A percentile compares a stretch with the other conserved stretches of the same genome.
Evolutionary conservation across 2,329 filamentous ascomycete genomes (phyloP).

Genomic region (Chalara sp.): DNA sequence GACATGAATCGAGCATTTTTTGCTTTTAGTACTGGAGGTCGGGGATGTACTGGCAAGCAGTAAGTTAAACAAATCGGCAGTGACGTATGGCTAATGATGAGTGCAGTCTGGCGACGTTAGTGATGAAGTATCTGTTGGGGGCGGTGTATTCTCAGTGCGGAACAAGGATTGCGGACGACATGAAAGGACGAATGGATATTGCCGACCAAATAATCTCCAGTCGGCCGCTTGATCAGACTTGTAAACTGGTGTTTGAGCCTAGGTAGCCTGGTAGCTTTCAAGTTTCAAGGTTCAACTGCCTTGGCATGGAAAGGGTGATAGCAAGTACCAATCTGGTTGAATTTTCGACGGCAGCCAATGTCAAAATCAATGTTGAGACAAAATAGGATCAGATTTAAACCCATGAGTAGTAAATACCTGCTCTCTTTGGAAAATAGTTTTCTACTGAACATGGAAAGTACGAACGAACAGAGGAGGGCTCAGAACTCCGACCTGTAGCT

Average conservation of each 20-base stretch:
- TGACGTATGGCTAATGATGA: background rate
- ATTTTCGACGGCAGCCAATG: too few species aligned
- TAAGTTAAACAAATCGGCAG: constrained; percentile 35
- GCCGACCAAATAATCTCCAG: constrained; percentile 63
- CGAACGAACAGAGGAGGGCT: too few species aligned
- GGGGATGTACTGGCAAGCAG: constrained; percentile 63
- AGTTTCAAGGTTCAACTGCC: too few species aligned
- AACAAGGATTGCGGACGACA: constrained; percentile 47
- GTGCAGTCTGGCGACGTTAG: constrained; percentile 50
- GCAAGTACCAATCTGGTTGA: too few species aligned
- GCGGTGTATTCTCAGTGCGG: constrained; percentile 53
- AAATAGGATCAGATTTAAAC: too few species aligned
- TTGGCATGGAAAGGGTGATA: too few species aligned
- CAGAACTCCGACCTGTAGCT: too few species aligned
- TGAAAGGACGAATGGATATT: constrained; percentile 52
- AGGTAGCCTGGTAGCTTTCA: too few species aligned
- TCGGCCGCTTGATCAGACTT: constrained; percentile 52
- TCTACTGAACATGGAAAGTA: too few species aligned
- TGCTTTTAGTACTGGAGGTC: constrained; percentile 58
- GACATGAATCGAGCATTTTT: constrained; percentile 59
- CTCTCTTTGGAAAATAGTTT: too few species aligned
- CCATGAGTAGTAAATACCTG: too few species aligned
- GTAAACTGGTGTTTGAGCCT: constrained; percentile 36
- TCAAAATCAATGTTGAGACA: too few species aligned
- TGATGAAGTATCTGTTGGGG: constrained; percentile 61